Conservation (phyloP, 2,329 filamentous ascomycete species). For the Emydomyces testavorans region DNA sequence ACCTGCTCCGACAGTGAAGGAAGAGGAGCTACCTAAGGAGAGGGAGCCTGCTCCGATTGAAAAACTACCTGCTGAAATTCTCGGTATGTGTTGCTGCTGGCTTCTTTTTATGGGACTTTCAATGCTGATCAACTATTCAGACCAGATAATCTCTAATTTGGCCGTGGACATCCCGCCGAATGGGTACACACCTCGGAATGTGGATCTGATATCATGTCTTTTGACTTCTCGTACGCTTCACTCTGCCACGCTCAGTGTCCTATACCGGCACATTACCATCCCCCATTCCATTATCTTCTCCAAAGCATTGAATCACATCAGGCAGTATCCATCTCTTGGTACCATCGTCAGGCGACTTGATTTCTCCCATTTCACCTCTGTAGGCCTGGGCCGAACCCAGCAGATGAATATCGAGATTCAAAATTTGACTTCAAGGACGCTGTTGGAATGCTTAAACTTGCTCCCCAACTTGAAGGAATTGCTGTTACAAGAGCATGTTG, state of each 20-base stretch:
- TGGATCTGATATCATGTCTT: conserved; percentile 64
- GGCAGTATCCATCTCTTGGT: conserved; percentile 55
- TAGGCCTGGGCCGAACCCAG: conserved; percentile 61
- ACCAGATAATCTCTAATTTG: conserved; percentile 61
- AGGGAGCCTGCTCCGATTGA: conserved; percentile 46
- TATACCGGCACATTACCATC: conserved; percentile 70
- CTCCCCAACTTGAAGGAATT: conserved; percentile 67
- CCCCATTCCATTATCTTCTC: conserved; percentile 74
- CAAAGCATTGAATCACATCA: conserved; percentile 63
- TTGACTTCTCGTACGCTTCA: conserved; percentile 66
- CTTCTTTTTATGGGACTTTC: background rate
- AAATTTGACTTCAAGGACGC: conserved; percentile 63
- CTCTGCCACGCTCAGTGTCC: conserved; percentile 57
- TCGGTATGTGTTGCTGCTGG: conserved; percentile 44
- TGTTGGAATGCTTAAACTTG: conserved; percentile 58
- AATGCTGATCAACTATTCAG: conserved; percentile 32
- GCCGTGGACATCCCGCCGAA: conserved; percentile 65
- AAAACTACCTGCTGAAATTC: conserved; percentile 56
- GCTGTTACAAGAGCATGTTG: conserved; percentile 67
- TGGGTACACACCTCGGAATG: conserved; percentile 62
- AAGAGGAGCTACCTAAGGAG: conserved; percentile 21
- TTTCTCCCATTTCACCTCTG: conserved; percentile 76
- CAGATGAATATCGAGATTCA: conserved; percentile 62
- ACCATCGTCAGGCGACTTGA: conserved; percentile 67
- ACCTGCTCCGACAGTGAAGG: conserved; percentile 17